Base-by-base conservation (phyloP, 208 protist species). In the Crithidia sp. region DNA sequence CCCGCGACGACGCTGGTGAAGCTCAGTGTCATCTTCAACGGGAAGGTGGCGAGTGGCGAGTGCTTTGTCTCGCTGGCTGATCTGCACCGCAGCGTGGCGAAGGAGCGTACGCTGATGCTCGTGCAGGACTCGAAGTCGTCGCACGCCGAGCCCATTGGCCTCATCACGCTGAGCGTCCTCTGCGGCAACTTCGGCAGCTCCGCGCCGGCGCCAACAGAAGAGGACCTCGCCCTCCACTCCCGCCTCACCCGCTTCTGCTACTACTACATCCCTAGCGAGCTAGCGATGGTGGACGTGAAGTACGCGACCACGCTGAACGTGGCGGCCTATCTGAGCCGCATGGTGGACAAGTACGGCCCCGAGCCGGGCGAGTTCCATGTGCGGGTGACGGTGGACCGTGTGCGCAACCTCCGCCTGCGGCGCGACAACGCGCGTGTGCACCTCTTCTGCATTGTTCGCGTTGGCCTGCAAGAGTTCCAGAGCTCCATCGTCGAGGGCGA, bases 301-400 rank as follows among this genome's bases (percentile, higher is more conserved):
- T 94, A 86, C 76, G 79, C 83, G 13, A 86, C 71, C 19, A 92
- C 74, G 61, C 67, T 90, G 53, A 91, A 94, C 74, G 70, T 92
- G 36, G 83, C 89, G 14, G 82, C 80, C 14, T 85, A 91, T 77
- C 60, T 96, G 45, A 67, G 77, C 54, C 79, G 77, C 40, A 79
- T 95, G 66, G 80, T 82, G 13, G 71, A 87, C 19, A 84, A 76
- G 66, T 84, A 95, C 80, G 92, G 92, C 36, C 89, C 89, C n/a
- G 89, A 94, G 74, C 88, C 92, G 3, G 82, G 84, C 5, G 67
- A 83, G 0, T 89, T 87, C 77, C 17, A 74, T 39, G 69, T 93
- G 39, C 68, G 69, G 12, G n/a, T 96, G 19, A 83, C 77, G 9
- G 62, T 96, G 0, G 60, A 84, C 39, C 82, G 83, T 58, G 88